Base-by-base conservation (phyloP, 495 filamentous ascomycete genomes). In the Xylaria palmicola region DNA sequence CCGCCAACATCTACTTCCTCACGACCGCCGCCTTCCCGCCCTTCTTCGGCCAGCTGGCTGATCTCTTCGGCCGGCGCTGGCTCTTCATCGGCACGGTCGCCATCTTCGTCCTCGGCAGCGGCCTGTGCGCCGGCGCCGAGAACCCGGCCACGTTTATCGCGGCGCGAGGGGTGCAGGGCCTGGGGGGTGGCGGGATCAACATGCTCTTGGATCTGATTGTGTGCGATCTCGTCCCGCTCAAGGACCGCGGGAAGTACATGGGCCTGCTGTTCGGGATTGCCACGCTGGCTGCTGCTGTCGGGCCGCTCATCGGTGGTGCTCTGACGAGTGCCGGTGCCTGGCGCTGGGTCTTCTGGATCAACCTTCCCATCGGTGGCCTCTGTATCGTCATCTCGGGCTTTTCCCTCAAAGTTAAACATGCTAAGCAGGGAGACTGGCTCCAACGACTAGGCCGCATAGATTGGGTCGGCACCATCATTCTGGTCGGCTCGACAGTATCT, bases 31-130 rank as follows among this genome's bases (percentile, higher is more conserved):
- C 32, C 5, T 2, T 39, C 9, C 30, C 36, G 10, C 50, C 50
- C 4, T 9, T 74, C 0, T 74, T 58, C 40, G 72, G 68, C 7
- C 72, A 74, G 12, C 41, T 76, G 7, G 68, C 73, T 6, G 65
- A 79, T 54, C 64, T 76, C 8, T 76, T 75, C 22, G 79, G 79
- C 1, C 71, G 78, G 1, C 66, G 74, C 2, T 68, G 52, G 1
- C 43, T 71, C 7, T 60, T 75, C 13, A 69, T 77, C 1, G 30
- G 63, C 6, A 52, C 68, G 0, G 63, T 54, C 12, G 19, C 22
- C 7, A 36, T 34, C 7, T 54, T 54, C 24, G 24, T 19, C 29
- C 8, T 54, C 3, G 50, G 50, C 12, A 37, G 30, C 13, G 50
- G 7, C 17, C 7, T 53, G 6, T 24, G 32, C 5, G 17, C 10